Evolutionary conservation across 257 asterid species (phyloP).

Genomic region (Capsicum rhomboideum): DNA sequence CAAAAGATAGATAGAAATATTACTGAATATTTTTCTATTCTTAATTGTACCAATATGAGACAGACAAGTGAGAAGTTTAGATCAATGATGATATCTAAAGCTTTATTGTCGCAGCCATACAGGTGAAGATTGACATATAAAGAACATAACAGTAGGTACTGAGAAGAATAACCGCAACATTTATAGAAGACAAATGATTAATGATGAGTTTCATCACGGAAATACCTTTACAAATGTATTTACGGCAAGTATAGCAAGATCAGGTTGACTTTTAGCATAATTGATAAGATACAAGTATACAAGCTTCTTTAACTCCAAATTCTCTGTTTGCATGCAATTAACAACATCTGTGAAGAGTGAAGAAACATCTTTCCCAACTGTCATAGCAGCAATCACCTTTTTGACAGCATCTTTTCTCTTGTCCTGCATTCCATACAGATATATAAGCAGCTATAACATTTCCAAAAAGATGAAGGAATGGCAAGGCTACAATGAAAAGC

Average conservation of each 20-base stretch:
- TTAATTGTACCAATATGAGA: neutral
- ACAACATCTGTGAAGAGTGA: constrained; percentile 98
- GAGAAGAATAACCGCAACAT: neutral
- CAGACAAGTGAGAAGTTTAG: neutral
- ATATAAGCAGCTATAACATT: neutral
- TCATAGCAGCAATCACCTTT: constrained; percentile 99
- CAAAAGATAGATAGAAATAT: neutral
- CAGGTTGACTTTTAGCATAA: constrained; percentile 99
- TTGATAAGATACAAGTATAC: constrained; percentile 95
- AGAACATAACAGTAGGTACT: neutral
- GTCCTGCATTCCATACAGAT: constrained; percentile 44
- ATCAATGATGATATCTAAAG: neutral
- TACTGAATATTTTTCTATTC: neutral
- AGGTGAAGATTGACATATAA: neutral
- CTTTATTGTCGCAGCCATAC: neutral
- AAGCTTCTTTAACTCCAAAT: constrained; percentile 95
- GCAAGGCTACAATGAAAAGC: neutral
- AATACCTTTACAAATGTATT: constrained; percentile 95
- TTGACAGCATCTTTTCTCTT: constrained; percentile 99
- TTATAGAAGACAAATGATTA: neutral
- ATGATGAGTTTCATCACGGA: neutral
- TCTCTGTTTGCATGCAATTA: constrained; percentile 98
- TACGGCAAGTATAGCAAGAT: constrained; percentile 97
- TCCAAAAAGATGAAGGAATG: neutral
- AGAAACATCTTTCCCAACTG: constrained; percentile 98